A percentile compares a stretch with the other conserved stretches of the same genome.
phyloP scores from a whole-genome alignment of 441 rosid species.

The Eutrema salsugineum region DNA sequence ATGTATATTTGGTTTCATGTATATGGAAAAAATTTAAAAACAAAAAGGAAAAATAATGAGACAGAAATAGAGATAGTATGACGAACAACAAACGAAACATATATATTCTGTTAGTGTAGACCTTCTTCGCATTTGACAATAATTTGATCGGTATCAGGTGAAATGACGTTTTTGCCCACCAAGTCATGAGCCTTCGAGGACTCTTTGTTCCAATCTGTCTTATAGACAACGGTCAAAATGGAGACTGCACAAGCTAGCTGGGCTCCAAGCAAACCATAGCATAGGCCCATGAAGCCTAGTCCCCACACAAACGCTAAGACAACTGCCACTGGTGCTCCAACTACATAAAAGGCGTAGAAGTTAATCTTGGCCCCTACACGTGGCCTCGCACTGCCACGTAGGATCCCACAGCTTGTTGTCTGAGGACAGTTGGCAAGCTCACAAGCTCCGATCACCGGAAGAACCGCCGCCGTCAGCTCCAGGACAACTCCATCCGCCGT shows the following conservation, averaged over 20 bases:
- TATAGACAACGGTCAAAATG: conserved; percentile 55
- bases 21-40: neutral
- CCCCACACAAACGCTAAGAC: conserved; percentile 56
- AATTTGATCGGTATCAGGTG: neutral
- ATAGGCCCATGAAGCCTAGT: conserved; percentile 77
- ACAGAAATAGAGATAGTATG: neutral
- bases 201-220: conserved; percentile 81
- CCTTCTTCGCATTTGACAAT: conserved; percentile 28
- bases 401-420: conserved; percentile 83
- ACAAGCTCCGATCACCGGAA: conserved; percentile 81
- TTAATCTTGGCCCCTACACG: conserved; percentile 71
- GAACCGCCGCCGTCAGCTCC: conserved; percentile 49
- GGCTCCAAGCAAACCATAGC: conserved; percentile 83
- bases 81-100: neutral
- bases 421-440: conserved; percentile 96
- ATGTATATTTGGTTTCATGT: neutral
- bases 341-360: conserved; percentile 82
- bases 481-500: conserved; percentile 57
- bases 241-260: conserved; percentile 73
- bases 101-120: conserved; percentile 14
- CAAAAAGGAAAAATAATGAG: neutral
- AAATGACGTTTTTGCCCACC: conserved; percentile 38
- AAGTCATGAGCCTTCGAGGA: conserved; percentile 56
- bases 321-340: conserved; percentile 87
- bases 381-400: conserved; percentile 92